Percentiles rank a stretch among this genome's conserved stretches.
Conservation (phyloP, 257 asterid species). For the Primulina huaijiensis region DNA sequence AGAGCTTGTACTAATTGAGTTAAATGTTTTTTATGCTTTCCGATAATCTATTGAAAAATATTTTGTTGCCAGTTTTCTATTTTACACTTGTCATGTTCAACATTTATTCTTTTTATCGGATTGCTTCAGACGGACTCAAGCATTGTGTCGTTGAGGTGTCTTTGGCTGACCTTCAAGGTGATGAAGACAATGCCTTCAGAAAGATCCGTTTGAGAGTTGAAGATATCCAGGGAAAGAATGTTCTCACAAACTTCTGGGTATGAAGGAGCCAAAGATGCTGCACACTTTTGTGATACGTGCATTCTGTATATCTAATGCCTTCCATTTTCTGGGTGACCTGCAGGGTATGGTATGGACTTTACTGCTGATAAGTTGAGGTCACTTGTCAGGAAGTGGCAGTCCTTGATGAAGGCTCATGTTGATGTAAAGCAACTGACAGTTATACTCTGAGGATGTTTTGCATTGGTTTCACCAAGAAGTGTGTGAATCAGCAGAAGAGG, state of each 20-base stretch:
- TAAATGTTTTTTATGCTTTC: background rate
- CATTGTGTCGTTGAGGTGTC: background rate
- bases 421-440: constrained; percentile 43
- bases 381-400: constrained; percentile 42
- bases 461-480: constrained; percentile 47
- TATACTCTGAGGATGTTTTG: constrained; percentile 43
- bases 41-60: background rate
- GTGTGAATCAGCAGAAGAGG: constrained; percentile 42
- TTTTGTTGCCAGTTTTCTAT: too few species aligned
- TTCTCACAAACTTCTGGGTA: constrained; percentile 34
- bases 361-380: constrained; percentile 46
- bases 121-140: background rate
- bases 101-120: background rate
- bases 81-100: too few species aligned
- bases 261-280: background rate
- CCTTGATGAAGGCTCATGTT: constrained; percentile 45
- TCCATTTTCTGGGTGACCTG: background rate
- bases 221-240: constrained; percentile 25
- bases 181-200: background rate
- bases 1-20: background rate
- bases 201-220: background rate
- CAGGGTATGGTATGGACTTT: constrained; percentile 48
- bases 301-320: background rate
- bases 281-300: background rate
- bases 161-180: background rate